Evolutionary conservation across 176 grass and related monocot genomes (phyloP).

Genomic region (Themeda triandra): DNA sequence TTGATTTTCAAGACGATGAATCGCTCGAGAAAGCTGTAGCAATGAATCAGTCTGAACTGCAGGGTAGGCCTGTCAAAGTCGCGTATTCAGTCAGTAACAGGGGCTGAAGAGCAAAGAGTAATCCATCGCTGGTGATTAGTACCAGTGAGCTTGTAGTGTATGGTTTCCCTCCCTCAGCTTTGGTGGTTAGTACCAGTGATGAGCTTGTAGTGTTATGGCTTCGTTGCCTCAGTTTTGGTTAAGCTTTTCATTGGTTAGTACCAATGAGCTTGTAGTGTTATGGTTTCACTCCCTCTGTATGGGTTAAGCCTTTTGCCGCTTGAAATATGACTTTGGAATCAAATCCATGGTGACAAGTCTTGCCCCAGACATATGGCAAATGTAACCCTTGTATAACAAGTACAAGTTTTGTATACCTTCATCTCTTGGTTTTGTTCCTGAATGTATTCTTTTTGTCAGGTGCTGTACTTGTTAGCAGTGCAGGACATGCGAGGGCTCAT

Average conservation of each 20-base stretch:
- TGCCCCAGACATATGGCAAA: not conserved
- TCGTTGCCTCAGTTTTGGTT: not conserved
- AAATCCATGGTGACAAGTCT: not conserved
- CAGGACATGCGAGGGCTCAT: not conserved
- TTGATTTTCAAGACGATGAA: constrained; percentile 80
- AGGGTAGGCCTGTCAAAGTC: constrained; percentile 70
- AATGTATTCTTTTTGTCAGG: not conserved
- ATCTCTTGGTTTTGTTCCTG: not conserved
- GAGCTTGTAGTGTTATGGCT: not conserved
- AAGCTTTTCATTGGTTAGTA: not conserved
- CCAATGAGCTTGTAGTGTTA: not conserved
- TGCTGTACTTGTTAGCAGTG: not conserved
- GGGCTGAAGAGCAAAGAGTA: constrained; percentile 41
- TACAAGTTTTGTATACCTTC: not conserved
- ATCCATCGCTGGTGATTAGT: not conserved
- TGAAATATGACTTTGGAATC: not conserved
- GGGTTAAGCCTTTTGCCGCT: not conserved
- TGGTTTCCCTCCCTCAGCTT: not conserved
- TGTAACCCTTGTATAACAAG: not conserved
- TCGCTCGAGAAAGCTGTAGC: constrained; percentile 71
- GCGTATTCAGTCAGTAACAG: constrained; percentile 75
- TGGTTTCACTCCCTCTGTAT: not conserved
- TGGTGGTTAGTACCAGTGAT: not conserved
- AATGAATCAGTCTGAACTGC: constrained; percentile 69
- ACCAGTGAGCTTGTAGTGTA: not conserved